Evolutionary conservation across 139 green algal species (phyloP).

Genomic region (Zygnema cylindricum): DNA sequence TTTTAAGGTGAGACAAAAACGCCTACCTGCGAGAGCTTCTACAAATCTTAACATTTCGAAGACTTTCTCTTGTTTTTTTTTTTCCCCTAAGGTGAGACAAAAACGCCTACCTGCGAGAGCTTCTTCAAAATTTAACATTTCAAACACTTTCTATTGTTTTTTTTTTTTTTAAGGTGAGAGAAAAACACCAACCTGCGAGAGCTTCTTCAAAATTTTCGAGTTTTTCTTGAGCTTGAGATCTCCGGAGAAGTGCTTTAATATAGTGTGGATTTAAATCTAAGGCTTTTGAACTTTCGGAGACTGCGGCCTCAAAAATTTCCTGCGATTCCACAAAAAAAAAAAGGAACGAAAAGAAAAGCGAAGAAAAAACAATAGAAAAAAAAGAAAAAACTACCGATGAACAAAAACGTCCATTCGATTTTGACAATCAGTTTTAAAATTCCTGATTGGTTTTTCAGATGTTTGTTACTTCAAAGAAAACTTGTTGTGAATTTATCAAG

Average conservation of each 20-base stretch:
- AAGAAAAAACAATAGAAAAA: background rate
- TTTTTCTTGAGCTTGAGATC: constrained; percentile 75
- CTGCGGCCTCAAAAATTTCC: constrained; percentile 37
- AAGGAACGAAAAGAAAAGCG: background rate
- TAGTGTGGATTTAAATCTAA: constrained; percentile 66
- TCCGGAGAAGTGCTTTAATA: constrained; percentile 81
- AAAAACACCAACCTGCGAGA: constrained; percentile 54
- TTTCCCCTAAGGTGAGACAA: too few relatives aligned
- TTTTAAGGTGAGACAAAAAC: too few relatives aligned
- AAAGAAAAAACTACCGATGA: background rate
- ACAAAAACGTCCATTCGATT: too few relatives aligned
- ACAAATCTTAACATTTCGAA: too few relatives aligned
- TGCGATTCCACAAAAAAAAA: background rate
- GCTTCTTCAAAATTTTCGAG: constrained; percentile 86
- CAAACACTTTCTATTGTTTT: background rate
- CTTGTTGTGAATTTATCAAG: background rate
- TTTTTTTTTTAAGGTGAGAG: too few relatives aligned
- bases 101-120: too few relatives aligned
- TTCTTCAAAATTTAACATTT: too few relatives aligned
- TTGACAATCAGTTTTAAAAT: constrained; percentile 8
- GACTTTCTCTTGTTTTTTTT: background rate
- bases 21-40: too few relatives aligned
- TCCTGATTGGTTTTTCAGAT: background rate
- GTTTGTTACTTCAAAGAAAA: background rate
- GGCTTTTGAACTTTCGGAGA: constrained; percentile 61